Evolutionary conservation across 2,329 filamentous ascomycete genomes (phyloP), one percentile per base, ranked within the genome.

Genomic region (Pseudopithomyces chartarum): DNA sequence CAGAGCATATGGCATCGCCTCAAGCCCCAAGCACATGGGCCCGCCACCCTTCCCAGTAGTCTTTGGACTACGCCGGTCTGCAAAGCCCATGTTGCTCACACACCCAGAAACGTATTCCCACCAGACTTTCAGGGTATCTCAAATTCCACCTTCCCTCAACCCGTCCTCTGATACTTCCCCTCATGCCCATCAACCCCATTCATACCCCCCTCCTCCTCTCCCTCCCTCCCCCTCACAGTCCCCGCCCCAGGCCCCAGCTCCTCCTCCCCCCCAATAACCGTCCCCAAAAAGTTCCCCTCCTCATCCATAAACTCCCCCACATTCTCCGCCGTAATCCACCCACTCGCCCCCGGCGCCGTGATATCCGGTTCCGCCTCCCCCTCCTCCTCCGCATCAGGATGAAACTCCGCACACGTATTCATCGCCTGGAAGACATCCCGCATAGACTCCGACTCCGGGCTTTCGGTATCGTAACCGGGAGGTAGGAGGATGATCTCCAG

Each of bases 261-360:
- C 38, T 61, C 64, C 38, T 61, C 64, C 12, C 58, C 61, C 1
- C 68, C 68, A 49, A 68, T 55, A 2, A 71, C 63, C 48, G 60
- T 63, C 2, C 72, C 74, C 33, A 62, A 66, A 23, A 77, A 77
- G 44, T 77, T 76, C 1, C 75, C 76, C 32, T 76, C 64, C 45
- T 73, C 75, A 55, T 78, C 74, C 44, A 74, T 48, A 70, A 87
- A 96, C 64, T 96, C 85, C 61, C 89, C 82, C 73, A 96, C 88
- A 67, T 97, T 98, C 55, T 97, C 94, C 8, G 91, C 90, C 15
- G 94, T 98, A 70, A 98, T 92, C 90, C 90, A 94, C 0, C 90
- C 90, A 0, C 85, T 85, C 48, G 89, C 91, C 1, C 90, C 90
- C 0, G 90, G 89, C 74, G 90, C 85, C 0, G 87, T 86, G 34